Evolutionary conservation across 495 filamentous ascomycete species (phyloP).

Genomic region (Aspergillus incahuasiensis): DNA sequence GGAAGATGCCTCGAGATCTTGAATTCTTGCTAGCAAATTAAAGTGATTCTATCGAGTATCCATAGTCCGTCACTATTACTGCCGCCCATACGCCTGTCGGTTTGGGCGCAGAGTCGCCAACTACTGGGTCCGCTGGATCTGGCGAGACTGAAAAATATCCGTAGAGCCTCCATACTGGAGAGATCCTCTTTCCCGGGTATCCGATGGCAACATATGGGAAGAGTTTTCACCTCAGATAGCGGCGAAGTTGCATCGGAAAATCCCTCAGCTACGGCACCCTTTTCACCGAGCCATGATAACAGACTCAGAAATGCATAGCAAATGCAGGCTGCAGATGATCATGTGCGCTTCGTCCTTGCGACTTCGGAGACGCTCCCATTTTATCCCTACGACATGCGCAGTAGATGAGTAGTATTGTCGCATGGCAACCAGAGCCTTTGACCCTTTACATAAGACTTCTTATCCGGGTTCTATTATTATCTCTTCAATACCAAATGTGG

Average conservation of each 20-base stretch:
- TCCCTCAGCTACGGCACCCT: not conserved
- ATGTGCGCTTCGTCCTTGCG: not conserved
- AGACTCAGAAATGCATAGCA: not conserved
- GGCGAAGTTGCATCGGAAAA: not conserved
- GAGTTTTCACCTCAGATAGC: conserved; percentile 5
- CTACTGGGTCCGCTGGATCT: conserved; percentile 3
- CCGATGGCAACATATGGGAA: conserved; percentile 20
- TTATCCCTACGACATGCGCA: not conserved
- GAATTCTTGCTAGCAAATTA: not conserved
- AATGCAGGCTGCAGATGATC: not conserved
- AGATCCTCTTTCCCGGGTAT: conserved; percentile 19
- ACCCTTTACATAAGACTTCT: not conserved
- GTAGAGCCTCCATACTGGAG: conserved; percentile 16
- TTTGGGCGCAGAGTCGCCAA: too few species aligned
- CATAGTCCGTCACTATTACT: not conserved
- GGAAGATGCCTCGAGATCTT: not conserved
- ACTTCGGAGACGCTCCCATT: not conserved
- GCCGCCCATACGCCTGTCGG: too few species aligned
- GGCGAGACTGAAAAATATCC: conserved; percentile 15
- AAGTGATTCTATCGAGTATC: not conserved
- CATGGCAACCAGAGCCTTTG: not conserved
- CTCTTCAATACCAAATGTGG: too few species aligned
- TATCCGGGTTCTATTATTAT: not conserved
- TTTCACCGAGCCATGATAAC: conserved; percentile 8
- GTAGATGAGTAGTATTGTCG: not conserved